phyloP scores from a whole-genome alignment of 441 rosid genomes.

The Populus tomentosa region DNA sequence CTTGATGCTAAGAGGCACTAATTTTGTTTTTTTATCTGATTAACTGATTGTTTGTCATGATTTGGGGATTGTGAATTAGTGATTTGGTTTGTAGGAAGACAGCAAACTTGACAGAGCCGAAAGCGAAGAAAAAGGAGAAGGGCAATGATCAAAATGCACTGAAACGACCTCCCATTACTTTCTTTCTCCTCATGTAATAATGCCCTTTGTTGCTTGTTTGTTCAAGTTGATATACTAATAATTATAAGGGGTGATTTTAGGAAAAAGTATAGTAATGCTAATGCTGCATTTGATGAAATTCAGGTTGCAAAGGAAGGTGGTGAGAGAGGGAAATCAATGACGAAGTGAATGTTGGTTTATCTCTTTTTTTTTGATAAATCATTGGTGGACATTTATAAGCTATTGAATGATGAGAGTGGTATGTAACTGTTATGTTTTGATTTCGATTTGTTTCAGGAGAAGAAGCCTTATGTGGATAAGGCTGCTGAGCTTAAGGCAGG shows the following conservation, averaged over 20 bases:
- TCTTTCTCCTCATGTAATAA: too few species aligned
- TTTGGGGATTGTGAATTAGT: not conserved
- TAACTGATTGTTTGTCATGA: not conserved
- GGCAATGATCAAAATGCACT: constrained; percentile 42
- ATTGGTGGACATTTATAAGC: too few species aligned
- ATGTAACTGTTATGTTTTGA: not conserved
- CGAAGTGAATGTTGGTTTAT: constrained; percentile 46
- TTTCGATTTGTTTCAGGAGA: constrained; percentile 45
- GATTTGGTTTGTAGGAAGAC: constrained; percentile 46
- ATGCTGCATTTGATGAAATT: not conserved
- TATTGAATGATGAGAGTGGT: not conserved
- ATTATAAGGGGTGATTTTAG: too few species aligned
- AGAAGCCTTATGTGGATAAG: constrained; percentile 61
- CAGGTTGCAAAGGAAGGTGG: constrained; percentile 83
- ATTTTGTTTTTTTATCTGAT: not conserved
- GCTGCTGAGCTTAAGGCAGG: constrained; percentile 73
- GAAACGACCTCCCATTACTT: constrained; percentile 31
- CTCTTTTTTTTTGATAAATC: not conserved
- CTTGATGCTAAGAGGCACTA: too few species aligned
- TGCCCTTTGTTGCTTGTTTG: too few species aligned
- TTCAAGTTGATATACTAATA: too few species aligned
- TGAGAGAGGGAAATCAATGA: constrained; percentile 78
- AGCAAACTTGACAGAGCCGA: constrained; percentile 50
- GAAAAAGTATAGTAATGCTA: not conserved
- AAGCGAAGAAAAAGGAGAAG: constrained; percentile 61